Evolutionary conservation across 2,329 filamentous ascomycete genomes (phyloP), one percentile per base, ranked within the genome.

Genomic region (Diatrype stigma): DNA sequence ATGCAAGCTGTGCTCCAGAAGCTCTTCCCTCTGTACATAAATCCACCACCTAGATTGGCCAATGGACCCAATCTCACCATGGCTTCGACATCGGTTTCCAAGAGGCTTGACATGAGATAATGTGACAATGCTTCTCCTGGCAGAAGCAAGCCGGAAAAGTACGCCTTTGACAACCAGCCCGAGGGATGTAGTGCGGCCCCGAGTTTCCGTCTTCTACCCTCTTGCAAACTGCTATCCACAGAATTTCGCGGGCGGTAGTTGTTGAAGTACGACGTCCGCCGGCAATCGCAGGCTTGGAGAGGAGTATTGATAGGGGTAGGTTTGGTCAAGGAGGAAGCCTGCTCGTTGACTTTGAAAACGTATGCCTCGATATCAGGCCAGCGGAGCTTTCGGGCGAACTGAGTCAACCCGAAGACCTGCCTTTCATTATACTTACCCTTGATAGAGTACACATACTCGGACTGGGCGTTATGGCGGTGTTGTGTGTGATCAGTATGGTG

Each of bases 1-100:
- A 87, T 74, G 61, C 83, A 86, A 12, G 78, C 75, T 1, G 80
- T 85, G 66, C 83, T 87, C 84, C 84, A 87, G 63, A 86, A 87
- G 54, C 82, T 87, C 70, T 81, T 84, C 2, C 76, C 76, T 4
- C 66, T 68, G 60, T 86, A 86, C 3, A 85, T 73, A 55, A 87
- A 87, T 0, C 85, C 84, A 16, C 81, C 80, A 42, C 81, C 84
- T 1, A 87, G 67, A 55, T 84, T 84, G 3, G 82, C 82, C 60
- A 81, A 76, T 1, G 80, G 74, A 0, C 84, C 84, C 8, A 87
- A 67, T 45, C 66, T 77, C n/a, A 68, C 65, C 57, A 87, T 73
- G 2, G 82, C 84, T 21, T 76, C 71, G n/a, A 73, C 71, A 55
- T 87, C 84, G 52, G 82, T 84, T 60, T 87, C 85, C 6, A 87